These are phyloP conservation scores for Arthroderma sp. DNA, from an alignment of 2,329 filamentous ascomycete genomes.

Conservation along the genomic window DNA sequence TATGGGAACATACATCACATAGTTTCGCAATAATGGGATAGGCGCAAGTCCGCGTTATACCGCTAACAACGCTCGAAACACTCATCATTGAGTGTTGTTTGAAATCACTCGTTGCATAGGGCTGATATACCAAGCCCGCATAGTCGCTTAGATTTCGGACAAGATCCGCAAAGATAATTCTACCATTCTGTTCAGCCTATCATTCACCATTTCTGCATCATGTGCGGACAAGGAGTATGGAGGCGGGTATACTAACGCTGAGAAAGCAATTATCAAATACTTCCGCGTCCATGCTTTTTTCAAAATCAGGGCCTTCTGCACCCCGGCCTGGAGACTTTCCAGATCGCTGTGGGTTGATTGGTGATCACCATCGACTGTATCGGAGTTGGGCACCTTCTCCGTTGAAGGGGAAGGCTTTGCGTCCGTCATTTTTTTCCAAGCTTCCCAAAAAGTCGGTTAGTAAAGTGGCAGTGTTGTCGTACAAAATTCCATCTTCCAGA, in stretches of 20 bases:
- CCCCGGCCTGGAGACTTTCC: background rate
- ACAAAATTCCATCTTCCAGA: background rate
- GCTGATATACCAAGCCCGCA: constrained; percentile 8
- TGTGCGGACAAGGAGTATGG: too few relatives aligned
- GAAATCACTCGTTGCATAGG: constrained; percentile 16
- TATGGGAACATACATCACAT: constrained; percentile 10
- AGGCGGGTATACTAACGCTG: too few relatives aligned
- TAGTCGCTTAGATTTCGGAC: background rate
- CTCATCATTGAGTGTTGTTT: constrained; percentile 16
- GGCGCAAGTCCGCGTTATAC: constrained; percentile 15
- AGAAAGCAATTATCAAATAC: background rate
- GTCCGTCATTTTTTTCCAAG: background rate
- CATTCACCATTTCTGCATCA: too few relatives aligned
- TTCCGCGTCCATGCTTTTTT: background rate
- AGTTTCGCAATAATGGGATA: constrained; percentile 18
- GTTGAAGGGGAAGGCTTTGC: background rate
- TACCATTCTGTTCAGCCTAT: background rate
- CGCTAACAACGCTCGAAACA: constrained; percentile 14
- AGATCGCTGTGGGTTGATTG: background rate
- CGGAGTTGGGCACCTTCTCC: background rate
- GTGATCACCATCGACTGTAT: background rate
- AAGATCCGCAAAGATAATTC: background rate
- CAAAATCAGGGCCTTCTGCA: background rate
- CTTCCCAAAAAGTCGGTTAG: background rate
- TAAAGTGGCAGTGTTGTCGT: background rate